Evolutionary conservation across 2,329 filamentous ascomycete genomes (phyloP), one percentile per base, ranked within the genome.

Genomic region (Didymella keratinophila): DNA sequence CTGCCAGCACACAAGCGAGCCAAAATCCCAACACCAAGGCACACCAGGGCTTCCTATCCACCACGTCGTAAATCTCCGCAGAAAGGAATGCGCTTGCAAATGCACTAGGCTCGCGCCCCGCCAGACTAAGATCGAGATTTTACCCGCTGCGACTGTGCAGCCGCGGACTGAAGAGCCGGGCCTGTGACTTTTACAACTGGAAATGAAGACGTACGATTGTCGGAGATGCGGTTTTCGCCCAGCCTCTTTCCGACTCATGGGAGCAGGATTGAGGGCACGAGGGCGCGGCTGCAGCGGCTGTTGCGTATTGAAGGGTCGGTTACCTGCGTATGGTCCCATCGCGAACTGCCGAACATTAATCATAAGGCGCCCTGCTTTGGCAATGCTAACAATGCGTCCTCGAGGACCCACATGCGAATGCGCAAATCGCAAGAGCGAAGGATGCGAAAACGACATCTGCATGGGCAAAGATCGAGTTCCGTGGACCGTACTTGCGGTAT

Each of bases 51-150:
- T 39, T 20, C 30, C 30, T 16, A 32, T 53, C 20, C 43, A 41
- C 3, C 11, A n/a, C 18, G n/a, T 36, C 7, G 27, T 25, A 25
- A 43, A 42, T 42, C 44, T 54, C 52, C 52, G 28, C 21, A 43
- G 36, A 21, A 27, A 53, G 25, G 34, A 21, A 18, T 20, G 51
- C 51, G 23, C 36, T 21, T 47, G 51, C 27, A 42, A 25, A 41
- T 42, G 52, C 52, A 54, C 52, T 54, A 54, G 44, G 43, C 32
- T 47, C 52, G 27, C 27, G 52, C 52, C 52, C 43, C 52, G 36
- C 44, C 44, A 32, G 14, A 28, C 52, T 48, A 54, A 25, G 44
- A 54, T 54, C 52, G 52, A 54, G 44, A 54, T 42, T 53, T 42
- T 7, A 27, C 25, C 34, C 43, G 43, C 27, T 34, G 18, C 18